These are phyloP conservation scores for Miscanthus sacchariflorus DNA, from an alignment of 202 grass and related monocot species.

Conservation along the genomic window DNA sequence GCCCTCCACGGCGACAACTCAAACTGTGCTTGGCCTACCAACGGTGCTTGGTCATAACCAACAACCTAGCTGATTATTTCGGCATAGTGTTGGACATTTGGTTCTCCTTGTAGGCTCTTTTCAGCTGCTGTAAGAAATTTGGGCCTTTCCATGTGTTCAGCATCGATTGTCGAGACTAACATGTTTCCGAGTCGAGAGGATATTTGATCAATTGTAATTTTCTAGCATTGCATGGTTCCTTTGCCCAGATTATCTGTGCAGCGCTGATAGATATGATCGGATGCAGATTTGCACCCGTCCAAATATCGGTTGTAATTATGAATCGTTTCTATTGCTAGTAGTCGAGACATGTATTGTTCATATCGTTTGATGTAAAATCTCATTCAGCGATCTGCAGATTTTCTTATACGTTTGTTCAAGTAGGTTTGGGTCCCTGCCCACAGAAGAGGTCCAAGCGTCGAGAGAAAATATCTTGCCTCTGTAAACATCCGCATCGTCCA, in stretches of 20 bases:
- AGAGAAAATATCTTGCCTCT: background rate
- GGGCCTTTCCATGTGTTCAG: slow-evolving; percentile 27
- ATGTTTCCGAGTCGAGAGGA: slow-evolving; percentile 13
- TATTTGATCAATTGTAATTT: slow-evolving; percentile 38
- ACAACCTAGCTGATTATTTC: slow-evolving; percentile 57
- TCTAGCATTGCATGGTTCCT: slow-evolving; percentile 14
- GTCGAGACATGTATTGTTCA: background rate
- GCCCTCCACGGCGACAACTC: background rate
- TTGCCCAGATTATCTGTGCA: slow-evolving; percentile 15
- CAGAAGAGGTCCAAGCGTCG: background rate
- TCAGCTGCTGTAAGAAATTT: slow-evolving; percentile 30
- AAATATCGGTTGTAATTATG: slow-evolving; percentile 29
- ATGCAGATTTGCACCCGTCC: background rate
- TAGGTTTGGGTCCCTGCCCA: background rate
- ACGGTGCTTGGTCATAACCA: slow-evolving; percentile 48
- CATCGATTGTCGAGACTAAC: slow-evolving; percentile 37
- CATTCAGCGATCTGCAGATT: too few species aligned
- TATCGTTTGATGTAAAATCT: background rate
- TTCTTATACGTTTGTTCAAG: background rate
- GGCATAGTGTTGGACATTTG: slow-evolving; percentile 4
- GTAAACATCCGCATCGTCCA: too few species aligned
- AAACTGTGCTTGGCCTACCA: slow-evolving; percentile 53
- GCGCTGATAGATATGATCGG: background rate
- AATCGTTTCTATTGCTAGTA: slow-evolving; percentile 15
- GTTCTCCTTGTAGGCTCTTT: slow-evolving; percentile 29